phyloP scores from a whole-genome alignment of 2,329 filamentous ascomycete genomes.

The Verticillium longisporum region DNA sequence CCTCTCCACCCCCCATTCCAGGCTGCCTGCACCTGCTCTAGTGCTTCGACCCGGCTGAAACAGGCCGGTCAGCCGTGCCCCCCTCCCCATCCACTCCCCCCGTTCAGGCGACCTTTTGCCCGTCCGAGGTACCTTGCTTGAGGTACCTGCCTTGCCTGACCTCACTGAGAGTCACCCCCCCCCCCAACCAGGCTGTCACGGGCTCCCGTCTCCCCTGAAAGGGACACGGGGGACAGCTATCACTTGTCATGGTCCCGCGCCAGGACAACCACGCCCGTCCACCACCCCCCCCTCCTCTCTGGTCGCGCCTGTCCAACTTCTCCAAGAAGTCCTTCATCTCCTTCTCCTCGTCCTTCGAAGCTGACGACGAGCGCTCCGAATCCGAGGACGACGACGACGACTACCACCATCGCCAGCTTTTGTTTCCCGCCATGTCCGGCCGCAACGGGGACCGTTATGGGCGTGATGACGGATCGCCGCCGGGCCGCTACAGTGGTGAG shows the following conservation, averaged over 20 bases:
- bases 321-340: conserved; percentile 53
- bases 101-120: not conserved
- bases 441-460: conserved; percentile 18
- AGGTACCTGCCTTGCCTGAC: too few relatives aligned
- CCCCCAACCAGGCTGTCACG: too few relatives aligned
- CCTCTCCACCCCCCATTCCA: not conserved
- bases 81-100: not conserved
- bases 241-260: conserved; percentile 10
- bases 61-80: not conserved
- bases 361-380: conserved; percentile 61
- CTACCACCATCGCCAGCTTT: conserved; percentile 1
- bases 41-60: not conserved
- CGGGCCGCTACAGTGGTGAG: conserved; percentile 62
- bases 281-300: conserved; percentile 36
- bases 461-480: conserved; percentile 31
- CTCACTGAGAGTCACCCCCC: too few relatives aligned
- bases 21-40: not conserved
- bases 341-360: conserved; percentile 58
- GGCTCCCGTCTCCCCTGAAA: not conserved
- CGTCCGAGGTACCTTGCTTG: not conserved
- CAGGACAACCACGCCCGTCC: conserved; percentile 17
- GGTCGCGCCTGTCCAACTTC: conserved; percentile 40
- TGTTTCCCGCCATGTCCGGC: conserved; percentile 13
- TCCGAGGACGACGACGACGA: conserved; percentile 19
- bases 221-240: not conserved